Conservation (phyloP, 1,284 basidiomycete genomes). For the Tremellales sp. region DNA sequence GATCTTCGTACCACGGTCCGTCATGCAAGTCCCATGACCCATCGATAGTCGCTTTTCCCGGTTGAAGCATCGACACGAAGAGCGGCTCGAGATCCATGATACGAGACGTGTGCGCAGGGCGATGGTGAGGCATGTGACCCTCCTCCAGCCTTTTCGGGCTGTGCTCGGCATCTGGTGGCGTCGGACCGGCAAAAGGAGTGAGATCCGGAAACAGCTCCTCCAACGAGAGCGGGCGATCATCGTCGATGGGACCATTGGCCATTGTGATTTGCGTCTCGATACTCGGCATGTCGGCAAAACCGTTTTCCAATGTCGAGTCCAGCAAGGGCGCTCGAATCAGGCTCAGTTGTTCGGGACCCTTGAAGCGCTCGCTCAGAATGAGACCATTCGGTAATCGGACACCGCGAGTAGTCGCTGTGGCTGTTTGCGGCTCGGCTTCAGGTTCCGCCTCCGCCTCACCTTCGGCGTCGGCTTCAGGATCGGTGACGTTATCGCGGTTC, state of each 20-base stretch:
- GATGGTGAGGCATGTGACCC: slow-evolving; percentile 43
- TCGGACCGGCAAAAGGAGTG: slow-evolving; percentile 47
- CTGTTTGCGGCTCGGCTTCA: slow-evolving; percentile 5
- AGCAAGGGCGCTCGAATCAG: slow-evolving; percentile 31
- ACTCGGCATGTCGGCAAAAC: slow-evolving; percentile 13
- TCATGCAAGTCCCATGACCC: slow-evolving; percentile 50
- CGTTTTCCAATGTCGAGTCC: slow-evolving; percentile 25
- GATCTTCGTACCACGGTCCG: slow-evolving; percentile 51
- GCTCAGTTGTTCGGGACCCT: slow-evolving; percentile 28
- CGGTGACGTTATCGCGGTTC: not conserved
- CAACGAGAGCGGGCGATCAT: slow-evolving; percentile 25
- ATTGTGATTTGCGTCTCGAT: not conserved
- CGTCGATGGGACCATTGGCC: slow-evolving; percentile 1
- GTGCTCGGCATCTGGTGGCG: slow-evolving; percentile 42
- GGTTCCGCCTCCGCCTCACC: slow-evolving; percentile 16
- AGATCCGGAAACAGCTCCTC: slow-evolving; percentile 55
- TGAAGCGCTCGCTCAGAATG: slow-evolving; percentile 37
- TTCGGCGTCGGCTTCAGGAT: slow-evolving; percentile 9
- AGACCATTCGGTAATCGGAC: slow-evolving; percentile 32
- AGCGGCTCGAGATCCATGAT: slow-evolving; percentile 56
- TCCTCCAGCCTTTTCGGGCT: slow-evolving; percentile 53
- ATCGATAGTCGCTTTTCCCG: slow-evolving; percentile 49
- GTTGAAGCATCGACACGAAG: slow-evolving; percentile 55
- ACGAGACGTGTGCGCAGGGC: slow-evolving; percentile 53
- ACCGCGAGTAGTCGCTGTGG: slow-evolving; percentile 14